Evolutionary conservation across 1,284 basidiomycete genomes (phyloP).

Genomic region (Pseudozyma hubeiensis): DNA sequence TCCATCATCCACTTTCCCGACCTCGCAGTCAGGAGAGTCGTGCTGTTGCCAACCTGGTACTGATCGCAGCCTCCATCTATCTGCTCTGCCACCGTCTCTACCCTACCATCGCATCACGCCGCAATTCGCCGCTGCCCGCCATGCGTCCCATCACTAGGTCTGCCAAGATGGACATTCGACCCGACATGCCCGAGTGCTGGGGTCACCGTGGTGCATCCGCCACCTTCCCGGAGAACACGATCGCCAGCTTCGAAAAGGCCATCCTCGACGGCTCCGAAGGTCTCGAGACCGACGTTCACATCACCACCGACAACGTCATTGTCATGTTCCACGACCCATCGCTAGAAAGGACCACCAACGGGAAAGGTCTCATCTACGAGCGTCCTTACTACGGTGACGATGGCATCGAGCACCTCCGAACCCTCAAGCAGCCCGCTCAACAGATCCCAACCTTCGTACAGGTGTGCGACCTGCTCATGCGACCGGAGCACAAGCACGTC

Average conservation of each 20-base stretch:
- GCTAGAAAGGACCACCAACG: slow-evolving; percentile 73
- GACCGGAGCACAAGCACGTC: slow-evolving; percentile 63
- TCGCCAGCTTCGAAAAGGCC: slow-evolving; percentile 66
- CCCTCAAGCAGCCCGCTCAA: slow-evolving; percentile 79
- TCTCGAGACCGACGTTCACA: slow-evolving; percentile 85
- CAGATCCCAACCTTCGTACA: slow-evolving; percentile 67
- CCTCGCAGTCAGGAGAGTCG: slow-evolving; percentile 14
- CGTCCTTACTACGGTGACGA: slow-evolving; percentile 71
- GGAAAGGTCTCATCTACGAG: slow-evolving; percentile 72
- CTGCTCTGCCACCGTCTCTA: slow-evolving; percentile 23
- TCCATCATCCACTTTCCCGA: not conserved
- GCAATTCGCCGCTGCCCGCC: slow-evolving; percentile 8
- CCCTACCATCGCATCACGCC: not conserved
- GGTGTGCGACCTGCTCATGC: slow-evolving; percentile 65
- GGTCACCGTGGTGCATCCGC: slow-evolving; percentile 68
- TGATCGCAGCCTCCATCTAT: slow-evolving; percentile 31
- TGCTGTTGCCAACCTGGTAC: slow-evolving; percentile 29
- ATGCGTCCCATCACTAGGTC: slow-evolving; percentile 61
- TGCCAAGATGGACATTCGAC: slow-evolving; percentile 48
- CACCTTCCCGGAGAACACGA: slow-evolving; percentile 68
- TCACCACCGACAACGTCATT: slow-evolving; percentile 87
- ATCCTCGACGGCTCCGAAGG: slow-evolving; percentile 67
- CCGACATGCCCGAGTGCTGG: slow-evolving; percentile 62
- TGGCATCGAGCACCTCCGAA: slow-evolving; percentile 85
- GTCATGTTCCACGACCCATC: slow-evolving; percentile 95